A percentile compares a stretch with the other conserved stretches of the same genome.
phyloP scores from a whole-genome alignment of 2,329 filamentous ascomycete genomes.

The Neofusicoccum parvum region DNA sequence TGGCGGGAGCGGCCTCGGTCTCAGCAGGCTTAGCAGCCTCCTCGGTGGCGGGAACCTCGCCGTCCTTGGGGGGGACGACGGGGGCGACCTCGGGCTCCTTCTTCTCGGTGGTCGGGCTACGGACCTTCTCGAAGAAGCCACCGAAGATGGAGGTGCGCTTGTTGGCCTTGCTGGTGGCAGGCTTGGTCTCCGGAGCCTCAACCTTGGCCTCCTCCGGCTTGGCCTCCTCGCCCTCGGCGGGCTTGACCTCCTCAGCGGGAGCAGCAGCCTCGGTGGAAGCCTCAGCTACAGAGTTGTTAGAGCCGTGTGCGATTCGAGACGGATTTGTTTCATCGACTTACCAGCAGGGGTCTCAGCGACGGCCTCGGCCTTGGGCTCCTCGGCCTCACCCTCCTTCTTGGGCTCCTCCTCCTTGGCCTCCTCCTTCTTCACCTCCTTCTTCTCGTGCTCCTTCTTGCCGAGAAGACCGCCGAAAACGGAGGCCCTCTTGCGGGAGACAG shows the following conservation, averaged over 20 bases:
- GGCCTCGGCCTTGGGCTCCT: slow-evolving; percentile 37
- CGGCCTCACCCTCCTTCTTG: slow-evolving; percentile 40
- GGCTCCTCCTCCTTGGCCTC: slow-evolving; percentile 50
- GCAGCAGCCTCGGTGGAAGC: slow-evolving; percentile 33
- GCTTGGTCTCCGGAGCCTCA: slow-evolving; percentile 41
- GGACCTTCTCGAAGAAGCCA: slow-evolving; percentile 66
- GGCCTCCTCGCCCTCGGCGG: slow-evolving; percentile 24
- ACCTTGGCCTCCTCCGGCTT: slow-evolving; percentile 45
- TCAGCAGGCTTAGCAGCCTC: slow-evolving; percentile 29
- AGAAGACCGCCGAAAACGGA: slow-evolving; percentile 62
- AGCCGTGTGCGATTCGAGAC: neutral
- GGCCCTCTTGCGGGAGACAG: slow-evolving; percentile 60
- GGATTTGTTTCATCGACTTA: slow-evolving; percentile 25
- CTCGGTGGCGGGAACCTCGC: slow-evolving; percentile 39
- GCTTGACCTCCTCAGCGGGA: slow-evolving; percentile 44
- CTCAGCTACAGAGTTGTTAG: slow-evolving; percentile 3
- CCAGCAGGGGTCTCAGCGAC: slow-evolving; percentile 34
- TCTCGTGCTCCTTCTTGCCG: slow-evolving; percentile 61
- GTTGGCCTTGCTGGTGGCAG: slow-evolving; percentile 60
- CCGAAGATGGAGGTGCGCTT: slow-evolving; percentile 88
- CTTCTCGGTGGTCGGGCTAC: slow-evolving; percentile 61
- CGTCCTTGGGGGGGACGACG: slow-evolving; percentile 51
- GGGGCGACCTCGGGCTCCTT: slow-evolving; percentile 67
- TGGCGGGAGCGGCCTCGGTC: slow-evolving; percentile 24
- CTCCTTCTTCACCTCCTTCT: slow-evolving; percentile 38